Conservation (phyloP, 75 land plant species). For the Gnetum montanum region DNA sequence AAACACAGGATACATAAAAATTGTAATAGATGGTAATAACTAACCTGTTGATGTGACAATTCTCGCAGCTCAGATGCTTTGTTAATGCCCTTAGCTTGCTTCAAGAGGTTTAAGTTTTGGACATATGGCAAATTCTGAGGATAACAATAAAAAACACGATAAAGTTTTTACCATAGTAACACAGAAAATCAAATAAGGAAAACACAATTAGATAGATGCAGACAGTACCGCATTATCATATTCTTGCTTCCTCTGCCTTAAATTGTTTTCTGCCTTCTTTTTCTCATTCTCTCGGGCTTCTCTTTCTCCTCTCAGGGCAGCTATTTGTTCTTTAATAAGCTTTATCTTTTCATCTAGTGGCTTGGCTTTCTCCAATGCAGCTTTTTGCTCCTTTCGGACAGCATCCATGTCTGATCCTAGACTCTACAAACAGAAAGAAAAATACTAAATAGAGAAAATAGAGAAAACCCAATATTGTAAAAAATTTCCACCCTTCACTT, state of each 20-base stretch:
- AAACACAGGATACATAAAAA: too few species aligned
- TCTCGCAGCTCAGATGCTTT: too few species aligned
- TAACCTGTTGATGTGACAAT: too few species aligned
- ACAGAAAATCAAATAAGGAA: too few species aligned
- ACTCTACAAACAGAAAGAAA: conserved; percentile 22
- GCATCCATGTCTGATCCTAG: conserved; percentile 56
- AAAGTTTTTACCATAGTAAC: too few species aligned
- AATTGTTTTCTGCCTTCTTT: conserved; percentile 34
- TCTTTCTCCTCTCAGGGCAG: conserved; percentile 28
- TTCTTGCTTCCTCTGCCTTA: conserved; percentile 22
- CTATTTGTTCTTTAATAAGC: conserved; percentile 28
- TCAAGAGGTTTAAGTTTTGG: too few species aligned
- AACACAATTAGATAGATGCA: too few species aligned
- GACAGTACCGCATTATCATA: conserved; percentile 46
- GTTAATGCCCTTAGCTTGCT: too few species aligned
- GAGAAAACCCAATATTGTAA: not conserved
- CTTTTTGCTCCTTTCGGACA: conserved; percentile 43
- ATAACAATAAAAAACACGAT: too few species aligned
- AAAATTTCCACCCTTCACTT: not conserved
- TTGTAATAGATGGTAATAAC: too few species aligned
- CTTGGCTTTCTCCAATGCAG: conserved; percentile 18
- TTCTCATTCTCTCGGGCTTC: conserved; percentile 14
- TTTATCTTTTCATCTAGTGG: conserved; percentile 31
- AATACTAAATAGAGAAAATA: not conserved
- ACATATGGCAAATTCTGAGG: too few species aligned